Base-by-base conservation (phyloP, 306 rosid genomes). In the Herpetospermum pedunculosum region DNA sequence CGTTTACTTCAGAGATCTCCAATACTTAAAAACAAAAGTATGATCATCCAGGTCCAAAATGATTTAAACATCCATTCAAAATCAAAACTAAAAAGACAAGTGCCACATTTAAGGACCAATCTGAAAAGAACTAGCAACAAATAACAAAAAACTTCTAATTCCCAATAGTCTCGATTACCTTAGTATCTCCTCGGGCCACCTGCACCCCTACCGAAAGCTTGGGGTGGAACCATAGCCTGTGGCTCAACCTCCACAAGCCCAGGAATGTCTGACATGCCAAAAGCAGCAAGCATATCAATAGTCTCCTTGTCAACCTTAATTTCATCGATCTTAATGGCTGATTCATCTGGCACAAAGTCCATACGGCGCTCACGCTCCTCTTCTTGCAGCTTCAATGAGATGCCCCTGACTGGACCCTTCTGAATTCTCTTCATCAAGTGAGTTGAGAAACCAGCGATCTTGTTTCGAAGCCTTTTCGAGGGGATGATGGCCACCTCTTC, bases 381-480 rank as follows among this genome's bases (percentile, higher is more conserved):
- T 64, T 81, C 84, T 62, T 81, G 78, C 18, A 81, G 65, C 62
- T 81, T 81, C 44, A 81, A 35, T 29, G 84, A 81, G 73, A 81
- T 81, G 19, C 81, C 81, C 54, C 81, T 67, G 8, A 77, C 84
- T 32, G 84, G 84, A 32, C 80, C 83, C 74, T 80, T 72, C 80
- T 80, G 84, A 72, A 80, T 80, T 25, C 84, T 62, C 80, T 80
- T 80, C 84, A 80, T 80, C 54, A 80, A 48, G 77, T 80, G 84
- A 43, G 84, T 80, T 4, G 84, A 80, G 77, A 80, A 80, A 18
- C 80, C 84, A 14, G 84, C 84, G 23, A 80, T 80, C 84, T 80
- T 80, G 74, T 80, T 80, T 26, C 80, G 71, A 2, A 80, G 83
- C 75, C 80, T 74, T 58, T 79, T 79, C 0, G 82, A 74, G 32